Base-by-base conservation (phyloP, 305 asterid species). In the Fraxinus sp. region DNA sequence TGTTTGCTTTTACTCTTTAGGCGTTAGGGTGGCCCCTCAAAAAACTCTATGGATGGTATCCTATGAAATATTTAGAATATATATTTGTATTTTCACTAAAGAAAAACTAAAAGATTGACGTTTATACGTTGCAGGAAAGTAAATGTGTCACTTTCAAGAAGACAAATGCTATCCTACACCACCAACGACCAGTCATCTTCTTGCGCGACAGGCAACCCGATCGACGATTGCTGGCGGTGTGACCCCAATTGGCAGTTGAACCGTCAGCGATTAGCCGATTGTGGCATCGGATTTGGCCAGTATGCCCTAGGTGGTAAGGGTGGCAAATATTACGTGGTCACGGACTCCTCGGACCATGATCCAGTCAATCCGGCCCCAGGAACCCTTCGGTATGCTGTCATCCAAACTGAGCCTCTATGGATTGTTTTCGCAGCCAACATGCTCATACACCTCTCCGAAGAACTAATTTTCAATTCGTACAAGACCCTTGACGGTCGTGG, bases 201-300 rank as follows among this genome's bases (percentile, higher is more conserved):
- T 24, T 94, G 99, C 89, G 81, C 78, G 0, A 96, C 98, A 0
- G 98, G 99, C 41, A 96, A 96, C 88, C 98, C 99, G 1, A 90
- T 94, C 8, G 98, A 94, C 85, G 98, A 96, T 85, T 96, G 99
- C 88, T 96, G 99, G 99, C 92, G 99, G 2, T 96, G 99, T 84
- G 97, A 96, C 92, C 83, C 91, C 11, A 94, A 83, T 82, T 94
- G 99, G 99, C 93, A 91, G 75, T 87, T 90, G 10, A 91, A 94
- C 91, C 98, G 98, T 52, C 99, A 96, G 73, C 88, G 94, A 0
- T 81, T 96, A 18, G 99, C 98, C 52, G 98, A 96, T 79, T 96
- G 99, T 49, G 91, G 84, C 77, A 94, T 96, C 22, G 98, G 99
- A 0, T 96, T 96, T 86, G 99, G 99, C 4, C 98, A 93, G 74